Conservation (phyloP, 2,329 filamentous ascomycete genomes). For the Podosphaera aphanis region DNA sequence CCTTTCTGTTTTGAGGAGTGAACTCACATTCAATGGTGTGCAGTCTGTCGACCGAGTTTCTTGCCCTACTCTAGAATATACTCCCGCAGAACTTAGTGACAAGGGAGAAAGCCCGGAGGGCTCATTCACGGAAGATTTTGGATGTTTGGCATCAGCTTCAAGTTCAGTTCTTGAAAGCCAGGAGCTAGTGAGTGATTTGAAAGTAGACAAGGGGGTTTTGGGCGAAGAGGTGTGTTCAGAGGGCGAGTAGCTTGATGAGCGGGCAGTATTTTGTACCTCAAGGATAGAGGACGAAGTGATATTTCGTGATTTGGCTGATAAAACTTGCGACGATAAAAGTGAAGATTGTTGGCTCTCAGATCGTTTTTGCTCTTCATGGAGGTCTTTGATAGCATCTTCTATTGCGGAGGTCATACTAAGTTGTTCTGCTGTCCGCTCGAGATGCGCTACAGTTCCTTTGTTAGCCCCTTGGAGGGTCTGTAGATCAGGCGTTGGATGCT, state of each 20-base stretch:
- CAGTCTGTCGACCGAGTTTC: constrained; percentile 11
- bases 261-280: constrained; percentile 41
- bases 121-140: constrained; percentile 3
- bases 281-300: constrained; percentile 37
- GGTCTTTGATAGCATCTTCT: constrained; percentile 51
- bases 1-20: neutral
- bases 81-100: constrained; percentile 9
- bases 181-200: constrained; percentile 29
- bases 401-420: constrained; percentile 52
- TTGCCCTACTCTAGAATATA: constrained; percentile 11
- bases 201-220: constrained; percentile 29
- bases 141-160: constrained; percentile 12
- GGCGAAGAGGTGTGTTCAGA: constrained; percentile 45
- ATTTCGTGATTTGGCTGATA: constrained; percentile 18
- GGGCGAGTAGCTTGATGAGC: constrained; percentile 47
- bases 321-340: constrained; percentile 25
- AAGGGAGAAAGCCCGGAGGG: constrained; percentile 13
- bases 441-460: constrained; percentile 43
- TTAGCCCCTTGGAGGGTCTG: constrained; percentile 37
- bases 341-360: constrained; percentile 44
- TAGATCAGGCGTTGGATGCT: constrained; percentile 38
- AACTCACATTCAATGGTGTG: constrained; percentile 5
- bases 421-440: constrained; percentile 54
- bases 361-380: constrained; percentile 47
- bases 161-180: constrained; percentile 15